Evolutionary conservation across 73 alveolate genomes (phyloP).

Genomic region (Tetrahymena borealis): DNA sequence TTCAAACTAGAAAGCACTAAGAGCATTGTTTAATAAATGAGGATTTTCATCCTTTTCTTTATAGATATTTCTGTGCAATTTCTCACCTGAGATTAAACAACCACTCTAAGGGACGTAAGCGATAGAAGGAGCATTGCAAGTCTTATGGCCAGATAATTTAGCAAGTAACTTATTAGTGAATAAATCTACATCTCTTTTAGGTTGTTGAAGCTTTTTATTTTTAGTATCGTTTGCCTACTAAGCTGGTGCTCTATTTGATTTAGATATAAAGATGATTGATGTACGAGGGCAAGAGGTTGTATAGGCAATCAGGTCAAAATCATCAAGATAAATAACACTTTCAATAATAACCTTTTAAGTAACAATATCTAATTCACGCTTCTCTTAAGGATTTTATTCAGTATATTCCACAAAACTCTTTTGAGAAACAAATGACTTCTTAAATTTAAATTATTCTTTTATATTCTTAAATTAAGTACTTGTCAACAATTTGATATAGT

Average conservation of each 20-base stretch:
- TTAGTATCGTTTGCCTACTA: not conserved
- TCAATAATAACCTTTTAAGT: not conserved
- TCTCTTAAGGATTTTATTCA: not conserved
- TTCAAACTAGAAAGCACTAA: not conserved
- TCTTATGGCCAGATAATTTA: not conserved
- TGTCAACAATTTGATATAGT: not conserved
- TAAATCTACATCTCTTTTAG: not conserved
- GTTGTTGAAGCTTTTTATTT: not conserved
- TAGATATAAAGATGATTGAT: not conserved
- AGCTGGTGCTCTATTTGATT: not conserved
- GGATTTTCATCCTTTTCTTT: not conserved
- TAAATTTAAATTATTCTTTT: not conserved
- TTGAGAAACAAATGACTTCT: not conserved
- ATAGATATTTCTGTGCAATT: not conserved
- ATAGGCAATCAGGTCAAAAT: not conserved
- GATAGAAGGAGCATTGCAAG: not conserved
- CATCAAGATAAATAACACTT: not conserved
- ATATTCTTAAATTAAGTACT: not conserved
- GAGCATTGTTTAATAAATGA: not conserved
- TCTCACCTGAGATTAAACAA: not conserved
- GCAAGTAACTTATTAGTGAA: not conserved
- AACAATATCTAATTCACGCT: not conserved
- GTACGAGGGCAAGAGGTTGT: not conserved
- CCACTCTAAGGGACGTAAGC: not conserved
- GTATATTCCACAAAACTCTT: not conserved